A percentile compares a stretch with the other conserved stretches of the same genome.
phyloP scores from a whole-genome alignment of 139 green algal genomes.

The Micromonas commoda region DNA sequence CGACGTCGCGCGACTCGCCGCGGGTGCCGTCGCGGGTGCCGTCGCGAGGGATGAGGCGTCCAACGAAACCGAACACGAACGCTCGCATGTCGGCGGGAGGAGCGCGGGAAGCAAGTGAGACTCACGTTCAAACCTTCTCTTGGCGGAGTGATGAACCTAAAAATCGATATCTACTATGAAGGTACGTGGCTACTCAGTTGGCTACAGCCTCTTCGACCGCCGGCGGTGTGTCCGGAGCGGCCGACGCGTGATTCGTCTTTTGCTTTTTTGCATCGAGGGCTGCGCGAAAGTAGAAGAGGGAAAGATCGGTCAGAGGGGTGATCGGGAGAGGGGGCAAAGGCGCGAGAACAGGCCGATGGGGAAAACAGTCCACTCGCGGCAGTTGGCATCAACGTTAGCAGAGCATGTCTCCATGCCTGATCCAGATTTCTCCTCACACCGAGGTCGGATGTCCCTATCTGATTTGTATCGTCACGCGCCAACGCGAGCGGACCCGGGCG shows the following conservation, averaged over 20 bases:
- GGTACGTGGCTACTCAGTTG: no score
- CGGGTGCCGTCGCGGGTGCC: no score
- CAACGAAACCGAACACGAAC: background rate
- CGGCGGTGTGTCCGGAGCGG: no score
- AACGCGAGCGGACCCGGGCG: background rate
- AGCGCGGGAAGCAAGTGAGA: background rate
- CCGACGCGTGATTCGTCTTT: background rate
- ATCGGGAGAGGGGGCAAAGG: background rate
- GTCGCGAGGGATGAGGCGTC: background rate
- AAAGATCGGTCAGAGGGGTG: background rate
- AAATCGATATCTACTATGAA: no score
- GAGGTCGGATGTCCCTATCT: constrained; percentile 26
- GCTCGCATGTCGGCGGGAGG: background rate
- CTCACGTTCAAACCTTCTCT: background rate
- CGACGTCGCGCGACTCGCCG: background rate
- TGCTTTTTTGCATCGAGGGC: background rate
- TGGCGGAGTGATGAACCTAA: no score
- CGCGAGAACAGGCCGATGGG: background rate
- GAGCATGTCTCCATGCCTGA: constrained; percentile 12
- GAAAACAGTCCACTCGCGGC: background rate
- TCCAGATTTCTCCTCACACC: background rate
- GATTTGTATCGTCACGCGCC: constrained; percentile 15
- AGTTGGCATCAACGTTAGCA: background rate
- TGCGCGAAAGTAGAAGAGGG: background rate
- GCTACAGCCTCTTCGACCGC: no score